Evolutionary conservation across 2,329 filamentous ascomycete genomes (phyloP).

Genomic region (Helminthosporium solani): DNA sequence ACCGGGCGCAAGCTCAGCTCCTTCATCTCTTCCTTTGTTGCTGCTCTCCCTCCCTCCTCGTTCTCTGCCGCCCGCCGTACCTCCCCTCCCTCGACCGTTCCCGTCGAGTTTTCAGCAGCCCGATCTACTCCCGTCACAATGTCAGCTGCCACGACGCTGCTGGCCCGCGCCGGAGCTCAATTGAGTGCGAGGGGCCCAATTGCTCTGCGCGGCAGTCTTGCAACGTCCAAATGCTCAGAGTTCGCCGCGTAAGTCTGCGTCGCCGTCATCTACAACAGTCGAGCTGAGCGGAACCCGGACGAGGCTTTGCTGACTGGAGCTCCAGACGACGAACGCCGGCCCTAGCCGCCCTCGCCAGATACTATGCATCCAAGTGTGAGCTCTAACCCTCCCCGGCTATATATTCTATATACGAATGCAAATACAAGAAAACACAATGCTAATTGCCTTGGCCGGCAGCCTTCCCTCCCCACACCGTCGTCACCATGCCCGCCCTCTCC

Average conservation of each 20-base stretch:
- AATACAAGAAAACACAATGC: slow-evolving; percentile 32
- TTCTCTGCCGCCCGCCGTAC: slow-evolving; percentile 36
- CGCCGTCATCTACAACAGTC: background rate
- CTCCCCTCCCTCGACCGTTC: slow-evolving; percentile 19
- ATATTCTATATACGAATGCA: no score
- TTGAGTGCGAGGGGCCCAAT: slow-evolving; percentile 43
- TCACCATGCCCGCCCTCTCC: slow-evolving; percentile 97
- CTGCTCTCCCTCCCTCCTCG: slow-evolving; percentile 27
- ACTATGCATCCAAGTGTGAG: slow-evolving; percentile 70
- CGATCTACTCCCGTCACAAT: slow-evolving; percentile 48
- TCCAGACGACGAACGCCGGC: slow-evolving; percentile 50
- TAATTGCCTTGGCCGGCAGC: slow-evolving; percentile 57
- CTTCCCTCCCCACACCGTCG: slow-evolving; percentile 89
- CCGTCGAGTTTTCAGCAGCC: slow-evolving; percentile 25
- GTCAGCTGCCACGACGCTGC: slow-evolving; percentile 52
- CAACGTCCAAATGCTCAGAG: slow-evolving; percentile 39
- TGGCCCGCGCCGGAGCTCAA: slow-evolving; percentile 49
- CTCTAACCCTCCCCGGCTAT: no score
- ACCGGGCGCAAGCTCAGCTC: slow-evolving; percentile 23
- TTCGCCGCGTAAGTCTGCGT: slow-evolving; percentile 30
- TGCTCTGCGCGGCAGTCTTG: slow-evolving; percentile 49
- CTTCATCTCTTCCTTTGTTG: slow-evolving; percentile 12
- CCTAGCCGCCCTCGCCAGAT: slow-evolving; percentile 62
- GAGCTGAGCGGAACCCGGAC: no score
- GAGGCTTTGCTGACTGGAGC: slow-evolving; percentile 29